These are phyloP conservation scores for Brettanomyces bruxellensis DNA, from an alignment of 805 yeast genomes.

Conservation along the genomic window DNA sequence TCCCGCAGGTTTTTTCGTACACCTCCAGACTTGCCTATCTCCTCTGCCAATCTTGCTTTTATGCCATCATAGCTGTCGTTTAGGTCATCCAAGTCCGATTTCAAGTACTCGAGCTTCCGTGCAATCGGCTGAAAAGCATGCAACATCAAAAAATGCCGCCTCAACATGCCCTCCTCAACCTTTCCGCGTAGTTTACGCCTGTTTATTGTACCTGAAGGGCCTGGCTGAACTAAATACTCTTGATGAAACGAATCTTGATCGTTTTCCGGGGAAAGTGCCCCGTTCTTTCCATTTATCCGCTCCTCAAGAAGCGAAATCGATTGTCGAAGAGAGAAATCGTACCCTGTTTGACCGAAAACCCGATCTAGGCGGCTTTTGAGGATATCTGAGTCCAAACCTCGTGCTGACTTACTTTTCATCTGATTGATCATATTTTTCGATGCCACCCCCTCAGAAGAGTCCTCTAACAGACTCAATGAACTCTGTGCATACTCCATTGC, in stretches of 20 bases:
- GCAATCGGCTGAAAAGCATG: constrained; percentile 36
- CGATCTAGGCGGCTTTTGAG: constrained; percentile 39
- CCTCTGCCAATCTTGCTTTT: constrained; percentile 15
- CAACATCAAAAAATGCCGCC: constrained; percentile 42
- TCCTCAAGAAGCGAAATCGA: constrained; percentile 18
- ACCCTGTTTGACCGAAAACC: constrained; percentile 36
- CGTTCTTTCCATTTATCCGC: constrained; percentile 7
- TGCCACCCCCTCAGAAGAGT: too few relatives aligned
- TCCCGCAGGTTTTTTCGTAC: constrained; percentile 12
- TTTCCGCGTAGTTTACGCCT: constrained; percentile 53
- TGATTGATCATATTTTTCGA: too few relatives aligned
- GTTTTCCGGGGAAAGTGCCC: neutral
- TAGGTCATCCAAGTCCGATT: constrained; percentile 21
- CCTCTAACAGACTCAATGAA: constrained; percentile 25
- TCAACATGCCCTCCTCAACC: constrained; percentile 51
- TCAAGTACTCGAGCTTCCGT: constrained; percentile 27
- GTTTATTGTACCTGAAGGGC: constrained; percentile 40
- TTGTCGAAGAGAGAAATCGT: constrained; percentile 28
- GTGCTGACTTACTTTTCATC: too few relatives aligned
- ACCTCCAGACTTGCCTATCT: constrained; percentile 15
- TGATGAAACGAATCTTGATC: neutral
- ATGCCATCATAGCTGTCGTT: constrained; percentile 17
- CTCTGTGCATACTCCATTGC: constrained; percentile 42
- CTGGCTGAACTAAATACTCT: constrained; percentile 23
- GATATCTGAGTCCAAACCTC: constrained; percentile 2